Evolutionary conservation across 1,139 yeast species (phyloP).

Genomic region (Nakaseomyces delphensis): DNA sequence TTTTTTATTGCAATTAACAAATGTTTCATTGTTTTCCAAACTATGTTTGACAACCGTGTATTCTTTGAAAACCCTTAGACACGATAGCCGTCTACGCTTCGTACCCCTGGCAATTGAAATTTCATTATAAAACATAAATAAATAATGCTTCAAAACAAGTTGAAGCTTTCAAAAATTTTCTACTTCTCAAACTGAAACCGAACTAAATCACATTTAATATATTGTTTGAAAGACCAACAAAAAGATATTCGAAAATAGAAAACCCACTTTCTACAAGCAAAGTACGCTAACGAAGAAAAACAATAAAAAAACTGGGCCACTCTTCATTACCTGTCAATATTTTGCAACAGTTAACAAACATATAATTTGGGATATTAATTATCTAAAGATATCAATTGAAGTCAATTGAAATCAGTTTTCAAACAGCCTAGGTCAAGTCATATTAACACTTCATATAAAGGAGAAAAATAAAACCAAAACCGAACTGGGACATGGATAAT

Average conservation of each 20-base stretch:
- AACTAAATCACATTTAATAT: background rate
- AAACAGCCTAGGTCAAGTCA: too few relatives aligned
- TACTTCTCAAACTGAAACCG: background rate
- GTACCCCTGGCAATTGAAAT: background rate
- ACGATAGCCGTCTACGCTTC: background rate
- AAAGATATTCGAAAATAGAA: too few relatives aligned
- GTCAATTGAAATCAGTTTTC: too few relatives aligned
- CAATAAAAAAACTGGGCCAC: too few relatives aligned
- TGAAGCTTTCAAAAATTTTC: background rate
- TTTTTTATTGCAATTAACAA: background rate
- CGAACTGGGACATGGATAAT: background rate
- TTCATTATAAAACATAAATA: conserved; percentile 4
- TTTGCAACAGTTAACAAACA: too few relatives aligned
- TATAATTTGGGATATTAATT: too few relatives aligned
- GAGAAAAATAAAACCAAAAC: background rate
- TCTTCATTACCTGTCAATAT: too few relatives aligned
- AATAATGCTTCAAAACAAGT: background rate
- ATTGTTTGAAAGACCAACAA: background rate
- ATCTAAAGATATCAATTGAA: too few relatives aligned
- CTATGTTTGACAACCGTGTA: background rate
- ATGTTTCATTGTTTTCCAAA: background rate
- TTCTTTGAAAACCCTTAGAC: background rate
- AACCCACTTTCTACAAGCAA: too few relatives aligned
- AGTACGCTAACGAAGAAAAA: too few relatives aligned
- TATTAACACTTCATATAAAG: background rate